Percentiles rank a stretch among this genome's conserved stretches.
Evolutionary conservation across 2,329 filamentous ascomycete species (phyloP).

Genomic region (Dactylella cylindrospora): DNA sequence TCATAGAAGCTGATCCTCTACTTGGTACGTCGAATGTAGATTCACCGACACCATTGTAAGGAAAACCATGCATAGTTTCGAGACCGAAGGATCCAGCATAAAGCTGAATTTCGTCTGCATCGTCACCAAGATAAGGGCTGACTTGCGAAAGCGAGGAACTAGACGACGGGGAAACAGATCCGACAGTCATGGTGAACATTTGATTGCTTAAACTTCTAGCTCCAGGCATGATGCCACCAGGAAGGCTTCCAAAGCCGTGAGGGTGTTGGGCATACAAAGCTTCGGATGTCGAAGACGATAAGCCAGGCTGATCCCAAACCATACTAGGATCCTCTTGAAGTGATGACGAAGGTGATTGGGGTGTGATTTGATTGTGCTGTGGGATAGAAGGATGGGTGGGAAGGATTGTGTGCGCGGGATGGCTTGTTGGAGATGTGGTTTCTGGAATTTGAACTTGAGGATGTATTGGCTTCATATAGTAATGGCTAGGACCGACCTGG

Average conservation of each 20-base stretch:
- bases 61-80: too few relatives aligned
- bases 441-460: constrained; percentile 32
- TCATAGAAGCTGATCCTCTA: too few relatives aligned
- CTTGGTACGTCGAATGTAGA: too few relatives aligned
- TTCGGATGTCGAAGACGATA: constrained; percentile 27
- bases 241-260: too few relatives aligned
- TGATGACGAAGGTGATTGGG: constrained; percentile 16
- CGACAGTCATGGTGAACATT: constrained; percentile 19
- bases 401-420: constrained; percentile 16
- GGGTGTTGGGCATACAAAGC: too few relatives aligned
- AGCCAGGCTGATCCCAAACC: constrained; percentile 26
- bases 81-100: too few relatives aligned
- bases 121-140: too few relatives aligned
- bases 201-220: constrained; percentile 11
- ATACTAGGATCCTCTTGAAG: constrained; percentile 17
- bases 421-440: constrained; percentile 19
- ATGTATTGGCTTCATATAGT: constrained; percentile 23
- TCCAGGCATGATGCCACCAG: constrained; percentile 1
- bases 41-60: too few relatives aligned
- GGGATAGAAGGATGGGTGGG: constrained; percentile 15
- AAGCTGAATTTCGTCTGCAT: too few relatives aligned
- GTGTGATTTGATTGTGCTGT: constrained; percentile 10
- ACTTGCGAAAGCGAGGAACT: too few relatives aligned
- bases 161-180: constrained; percentile 16
- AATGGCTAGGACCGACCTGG: constrained; percentile 19